Evolutionary conservation across 2,329 filamentous ascomycete genomes (phyloP), one percentile per base, ranked within the genome.

Genomic region (Botrytis fabae): DNA sequence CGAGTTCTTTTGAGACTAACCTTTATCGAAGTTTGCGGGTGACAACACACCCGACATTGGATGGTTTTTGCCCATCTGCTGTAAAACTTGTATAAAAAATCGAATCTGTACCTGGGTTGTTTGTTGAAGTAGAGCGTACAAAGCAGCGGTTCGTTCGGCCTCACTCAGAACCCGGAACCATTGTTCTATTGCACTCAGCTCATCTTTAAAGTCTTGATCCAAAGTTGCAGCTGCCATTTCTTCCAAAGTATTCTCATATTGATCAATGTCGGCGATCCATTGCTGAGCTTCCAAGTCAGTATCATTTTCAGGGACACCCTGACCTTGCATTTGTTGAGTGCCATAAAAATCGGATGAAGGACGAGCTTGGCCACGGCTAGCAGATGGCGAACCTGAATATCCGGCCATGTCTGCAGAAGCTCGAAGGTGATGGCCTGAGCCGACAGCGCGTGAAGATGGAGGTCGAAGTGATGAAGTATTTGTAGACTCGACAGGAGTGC

Each of bases 181-280:
- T 86, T 99, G 96, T 85, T 99, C 96, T 81, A 99, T 99, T 78
- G 96, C 96, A 81, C 94, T 98, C 75, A 99, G 89, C 83, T 99
- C 96, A 83, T 98, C 96, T 85, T 99, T 99, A 87, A 99, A 99
- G 81, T 99, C 96, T 85, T 99, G 96, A 81, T 99, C 96, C 71
- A 98, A 86, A n/a, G 96, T 98, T 42, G 96, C 96, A 46, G 95
- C 95, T 61, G 96, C 96, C 96, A 99, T 99, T 82, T 99, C 96
- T 83, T 98, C 96, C 80, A 99, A 84, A 1, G 96, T 99, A n/a
- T 91, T 97, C 86, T 99, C 96, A 80, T 98, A 98, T 83, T 98
- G 95, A 82, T 99, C 96, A 78, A 99, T 98, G 80, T 99, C 96
- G 72, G 95, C 94, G 79, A 99, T 95, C 96, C 96, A 99, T 83